Base-by-base conservation (phyloP, 1,284 basidiomycete genomes). In the Ceratobasidium sp. region DNA sequence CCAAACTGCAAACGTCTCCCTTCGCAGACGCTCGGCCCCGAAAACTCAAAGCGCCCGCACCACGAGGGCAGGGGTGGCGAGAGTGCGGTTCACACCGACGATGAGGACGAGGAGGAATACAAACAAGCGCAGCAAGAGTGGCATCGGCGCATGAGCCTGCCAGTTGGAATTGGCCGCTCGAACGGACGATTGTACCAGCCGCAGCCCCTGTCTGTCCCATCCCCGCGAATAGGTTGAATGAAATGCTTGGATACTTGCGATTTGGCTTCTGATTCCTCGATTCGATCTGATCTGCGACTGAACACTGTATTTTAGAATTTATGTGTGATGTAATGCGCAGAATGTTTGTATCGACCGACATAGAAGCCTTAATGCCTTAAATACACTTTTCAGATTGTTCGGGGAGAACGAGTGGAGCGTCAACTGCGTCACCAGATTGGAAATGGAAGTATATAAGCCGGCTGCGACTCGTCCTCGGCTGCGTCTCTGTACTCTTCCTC, bases 1-100 rank as follows among this genome's bases (percentile, higher is more conserved):
- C 91, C 91, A 14, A 85, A 86, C 34, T 92, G 91, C 80, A 92
- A 92, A 83, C 84, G 91, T 31, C 81, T 91, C 39, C 87, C 91
- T 0, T 90, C 89, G 58, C 89, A 90, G 82, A 90, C 89, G 7
- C 81, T 92, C 5, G 90, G 85, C 0, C 89, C 90, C 3, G 82
- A 83, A 37, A 84, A 84, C 76, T 77, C 85, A 68, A 92, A 92
- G 81, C 82, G 89, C 31, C 39, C 66, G 19, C 34, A 71, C 37
- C 65, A 56, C 27, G 51, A 41, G 2, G 65, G 39, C 14, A 43
- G 31, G 41, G 66, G 34, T 1, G 37, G 24, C 34, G 65, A 68
- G 6, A 41, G 43, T 46, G 54, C 66, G 9, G 66, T 71, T 9
- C 31, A 43, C 29, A 71, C 66, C 27, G 66, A 71, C 54, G 66